Evolutionary conservation across 306 rosid species (phyloP), one percentile per base, ranked within the genome.

Genomic region (Geum urbanum): DNA sequence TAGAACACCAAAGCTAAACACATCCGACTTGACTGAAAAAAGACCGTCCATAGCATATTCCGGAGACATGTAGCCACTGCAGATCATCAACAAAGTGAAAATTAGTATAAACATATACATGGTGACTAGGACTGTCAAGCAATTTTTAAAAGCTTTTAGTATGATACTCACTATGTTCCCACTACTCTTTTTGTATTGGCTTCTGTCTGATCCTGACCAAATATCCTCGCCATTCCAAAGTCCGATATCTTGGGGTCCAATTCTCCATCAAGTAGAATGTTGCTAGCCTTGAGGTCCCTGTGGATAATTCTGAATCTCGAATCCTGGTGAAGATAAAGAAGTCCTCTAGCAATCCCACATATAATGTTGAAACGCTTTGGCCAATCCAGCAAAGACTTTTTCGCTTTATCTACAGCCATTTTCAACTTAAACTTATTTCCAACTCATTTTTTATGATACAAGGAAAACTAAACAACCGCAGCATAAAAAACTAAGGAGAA

Each of bases 91-190:
- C 14, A 44, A 16, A 67, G 69, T 58, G 59, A 44, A 27, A 52
- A 58, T 32, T 9, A 75, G 56, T 59, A n/a, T n/a, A n/a, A n/a
- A n/a, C n/a, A n/a, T n/a, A n/a, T n/a, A n/a, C n/a, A n/a, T n/a
- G n/a, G n/a, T n/a, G n/a, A n/a, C n/a, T n/a, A n/a, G n/a, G n/a
- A n/a, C n/a, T n/a, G n/a, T n/a, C n/a, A n/a, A n/a, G n/a, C n/a
- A n/a, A n/a, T n/a, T n/a, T n/a, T n/a, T n/a, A n/a, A n/a, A n/a
- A n/a, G n/a, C n/a, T n/a, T n/a, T n/a, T n/a, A n/a, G n/a, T n/a
- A n/a, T n/a, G n/a, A n/a, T n/a, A 85, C 94, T 87, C 61, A 90
- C 96, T 87, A 90, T 71, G 94, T 90, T 79, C 94, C 96, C 40
- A 87, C 96, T n/a, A 90, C 82, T 79, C 84, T 86, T 35, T 55